Conservation (phyloP, 129 eudicot species). For the Rutidosis leptorrhynchoides region DNA sequence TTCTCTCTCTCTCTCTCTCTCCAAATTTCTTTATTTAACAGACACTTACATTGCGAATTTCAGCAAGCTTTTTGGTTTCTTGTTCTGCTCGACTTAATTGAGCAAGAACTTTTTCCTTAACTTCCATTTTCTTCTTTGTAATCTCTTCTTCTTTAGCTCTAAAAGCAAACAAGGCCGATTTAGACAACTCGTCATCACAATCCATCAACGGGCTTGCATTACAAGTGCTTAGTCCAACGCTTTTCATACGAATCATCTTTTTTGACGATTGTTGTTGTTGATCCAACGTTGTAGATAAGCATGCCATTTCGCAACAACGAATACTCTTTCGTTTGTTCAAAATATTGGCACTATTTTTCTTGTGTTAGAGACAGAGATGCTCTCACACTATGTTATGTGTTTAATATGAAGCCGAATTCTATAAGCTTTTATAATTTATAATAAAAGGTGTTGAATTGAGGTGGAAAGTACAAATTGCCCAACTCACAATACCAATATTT, state of each 20-base stretch:
- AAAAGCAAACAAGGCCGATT: slow-evolving; percentile 60
- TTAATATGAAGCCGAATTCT: slow-evolving; percentile 1
- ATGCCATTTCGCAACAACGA: slow-evolving; percentile 29
- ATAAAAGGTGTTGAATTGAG: slow-evolving; percentile 18
- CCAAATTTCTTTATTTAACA: no score
- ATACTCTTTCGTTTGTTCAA: slow-evolving; percentile 5
- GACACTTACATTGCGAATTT: slow-evolving; percentile 60
- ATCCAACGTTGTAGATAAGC: slow-evolving; percentile 34
- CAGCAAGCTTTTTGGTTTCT: slow-evolving; percentile 65
- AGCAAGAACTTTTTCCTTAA: slow-evolving; percentile 68
- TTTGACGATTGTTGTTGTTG: slow-evolving; percentile 39
- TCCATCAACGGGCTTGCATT: slow-evolving; percentile 47
- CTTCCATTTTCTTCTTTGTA: slow-evolving; percentile 70
- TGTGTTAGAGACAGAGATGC: slow-evolving; percentile 40
- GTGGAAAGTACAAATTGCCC: slow-evolving; percentile 37
- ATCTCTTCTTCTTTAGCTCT: slow-evolving; percentile 92
- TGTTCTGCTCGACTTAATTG: slow-evolving; percentile 75
- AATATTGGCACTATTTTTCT: slow-evolving; percentile 29
- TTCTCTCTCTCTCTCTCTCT: no score
- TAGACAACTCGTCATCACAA: slow-evolving; percentile 63
- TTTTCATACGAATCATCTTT: slow-evolving; percentile 42
- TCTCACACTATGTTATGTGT: slow-evolving; percentile 29
- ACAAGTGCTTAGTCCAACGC: slow-evolving; percentile 36
- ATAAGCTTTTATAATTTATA: slow-evolving; percentile 2
- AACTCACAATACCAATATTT: slow-evolving; percentile 16